Evolutionary conservation across 352 stramenopile species (phyloP), one percentile per base, ranked within the genome.

Genomic region (Elongisporangium undulatum): DNA sequence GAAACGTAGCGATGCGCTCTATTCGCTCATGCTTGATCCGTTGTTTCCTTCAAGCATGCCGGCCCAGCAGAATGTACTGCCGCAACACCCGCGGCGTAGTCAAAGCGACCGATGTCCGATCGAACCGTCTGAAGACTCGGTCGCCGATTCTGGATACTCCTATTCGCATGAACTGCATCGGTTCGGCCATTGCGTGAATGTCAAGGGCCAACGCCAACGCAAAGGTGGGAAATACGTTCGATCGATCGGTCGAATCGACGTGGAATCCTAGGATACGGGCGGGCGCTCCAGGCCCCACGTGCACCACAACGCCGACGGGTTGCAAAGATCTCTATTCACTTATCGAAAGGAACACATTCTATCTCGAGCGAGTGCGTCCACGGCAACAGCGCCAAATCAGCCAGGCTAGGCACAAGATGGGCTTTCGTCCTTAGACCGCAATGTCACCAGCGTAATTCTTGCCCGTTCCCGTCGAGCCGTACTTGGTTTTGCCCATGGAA

Each of bases 21-120:
- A 67, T 13, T 62, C 54, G 15, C 65, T 89, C 22, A 89, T 90
- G 79, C 69, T 92, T 9, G 82, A 92, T 49, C 79, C 79, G 13
- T 68, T 90, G 2, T 92, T 90, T 62, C 74, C 85, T 34, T 68
- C 69, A 13, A 62, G 20, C 3, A 3, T 57, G 29, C 26, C 20
- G 17, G 10, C 45, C 16, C 49, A 12, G 1, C 17, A 53, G n/a
- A 41, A 55, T 16, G 3, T 45, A 10, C 16, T 41, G 24, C 41
- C 41, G 15, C 20, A 58, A 4, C 38, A 41, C 24, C 41, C 53
- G n/a, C 48, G 26, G 24, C n/a, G 56, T 23, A 49, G 50, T 10
- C 23, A 66, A 53, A 56, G 68, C 51, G 38, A 13, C 51, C 13
- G 51, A n/a, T 13, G 26, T 34, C 55, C 53, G 15, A 45, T 48